Conservation (phyloP, 768 basidiomycete species). For the Suillus placidus region DNA sequence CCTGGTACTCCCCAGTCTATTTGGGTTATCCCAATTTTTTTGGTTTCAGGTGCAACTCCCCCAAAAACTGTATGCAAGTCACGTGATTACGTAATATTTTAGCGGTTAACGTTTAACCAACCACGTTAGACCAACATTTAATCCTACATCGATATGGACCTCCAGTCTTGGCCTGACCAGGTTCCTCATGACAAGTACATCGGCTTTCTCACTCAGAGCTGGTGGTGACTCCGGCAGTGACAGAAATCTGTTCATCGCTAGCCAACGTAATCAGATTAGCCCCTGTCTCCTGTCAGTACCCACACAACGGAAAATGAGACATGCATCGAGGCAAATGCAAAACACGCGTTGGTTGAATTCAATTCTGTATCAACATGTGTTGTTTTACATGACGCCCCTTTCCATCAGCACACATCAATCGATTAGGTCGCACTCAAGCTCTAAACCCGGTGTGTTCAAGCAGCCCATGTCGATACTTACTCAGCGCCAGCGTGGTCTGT, state of each 20-base stretch:
- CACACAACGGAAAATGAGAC: slow-evolving; percentile 5
- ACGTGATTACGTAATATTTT: slow-evolving; percentile 7
- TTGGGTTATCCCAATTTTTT: slow-evolving; percentile 7
- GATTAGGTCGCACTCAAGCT: neutral
- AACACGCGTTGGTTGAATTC: neutral
- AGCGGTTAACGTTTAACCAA: neutral
- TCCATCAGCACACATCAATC: neutral
- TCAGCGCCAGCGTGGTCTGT: neutral
- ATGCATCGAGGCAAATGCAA: slow-evolving; percentile 2
- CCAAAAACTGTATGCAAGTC: slow-evolving; percentile 2
- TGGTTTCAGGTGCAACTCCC: slow-evolving; percentile 6
- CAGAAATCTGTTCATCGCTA: neutral
- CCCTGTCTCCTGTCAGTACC: slow-evolving; percentile 5
- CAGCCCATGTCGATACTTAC: neutral
- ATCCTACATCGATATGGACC: neutral
- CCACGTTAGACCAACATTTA: neutral
- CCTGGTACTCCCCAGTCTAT: neutral
- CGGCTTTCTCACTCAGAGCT: neutral
- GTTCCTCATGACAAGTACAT: neutral
- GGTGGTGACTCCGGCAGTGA: neutral
- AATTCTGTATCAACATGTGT: slow-evolving; percentile 3
- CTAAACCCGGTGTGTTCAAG: neutral
- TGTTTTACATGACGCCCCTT: neutral
- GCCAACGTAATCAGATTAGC: neutral
- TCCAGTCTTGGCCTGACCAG: neutral